Percentiles rank a stretch among this genome's conserved stretches.
Conservation (phyloP, 225 moss, liverwort and hornwort genomes). For the Pseudoscleropodium purum region DNA sequence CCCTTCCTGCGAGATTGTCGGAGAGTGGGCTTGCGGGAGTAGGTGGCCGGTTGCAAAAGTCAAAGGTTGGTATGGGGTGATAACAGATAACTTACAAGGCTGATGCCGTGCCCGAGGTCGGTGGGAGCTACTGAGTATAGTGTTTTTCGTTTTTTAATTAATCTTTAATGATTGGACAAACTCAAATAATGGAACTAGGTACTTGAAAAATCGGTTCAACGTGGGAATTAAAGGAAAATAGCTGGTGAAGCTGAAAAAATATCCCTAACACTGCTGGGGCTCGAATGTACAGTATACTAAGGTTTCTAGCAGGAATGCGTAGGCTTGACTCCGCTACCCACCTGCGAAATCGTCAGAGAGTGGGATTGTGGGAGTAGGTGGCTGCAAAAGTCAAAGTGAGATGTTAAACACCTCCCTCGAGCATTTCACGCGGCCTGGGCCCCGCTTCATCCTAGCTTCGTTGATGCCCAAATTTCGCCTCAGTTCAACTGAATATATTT, state of each 20-base stretch:
- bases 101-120: neutral
- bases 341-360: neutral
- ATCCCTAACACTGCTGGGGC: neutral
- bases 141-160: neutral
- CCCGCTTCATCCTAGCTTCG: too few species aligned
- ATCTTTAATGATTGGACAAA: too few species aligned
- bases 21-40: neutral
- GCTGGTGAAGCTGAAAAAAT: neutral
- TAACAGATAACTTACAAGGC: neutral
- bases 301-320: neutral
- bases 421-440: too few species aligned
- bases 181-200: neutral
- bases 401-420: too few species aligned
- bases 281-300: neutral
- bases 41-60: neutral
- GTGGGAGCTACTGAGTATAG: neutral
- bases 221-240: neutral
- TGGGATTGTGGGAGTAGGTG: neutral
- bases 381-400: neutral
- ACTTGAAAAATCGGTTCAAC: neutral
- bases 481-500: too few species aligned
- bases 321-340: neutral
- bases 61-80: neutral
- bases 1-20: neutral
- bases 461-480: too few species aligned